Evolutionary conservation across 371 early-diverging fungal genomes (phyloP), one percentile per base, ranked within the genome.

Genomic region (Entomophthora muscae): DNA sequence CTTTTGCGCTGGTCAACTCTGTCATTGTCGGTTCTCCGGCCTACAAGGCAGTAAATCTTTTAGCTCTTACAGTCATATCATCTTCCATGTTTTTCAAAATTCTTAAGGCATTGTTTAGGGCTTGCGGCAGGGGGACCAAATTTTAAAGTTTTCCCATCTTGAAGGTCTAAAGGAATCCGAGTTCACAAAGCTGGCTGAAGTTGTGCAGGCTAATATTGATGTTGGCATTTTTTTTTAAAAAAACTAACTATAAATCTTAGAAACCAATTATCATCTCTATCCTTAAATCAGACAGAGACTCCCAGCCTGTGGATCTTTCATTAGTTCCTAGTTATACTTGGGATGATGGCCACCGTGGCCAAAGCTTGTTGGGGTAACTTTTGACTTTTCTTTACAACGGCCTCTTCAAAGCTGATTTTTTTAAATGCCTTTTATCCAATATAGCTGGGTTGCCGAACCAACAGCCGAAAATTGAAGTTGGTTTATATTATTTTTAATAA

Each of bases 1-100:
- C 56, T 12, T 55, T 55, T 55, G 56, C 56, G 22, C 24, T 12
- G 22, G 56, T 55, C 17, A 55, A 55, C 28, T 24, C 22, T 12
- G 56, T 55, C 24, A 26, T 22, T 55, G 56, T 55, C 26, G 28
- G 28, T 26, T 24, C 24, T 27, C 56, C 56, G n/a, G 56, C 24
- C 12, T 55, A 55, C 28, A 55, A 55, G n/a, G 56, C 56, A 55
- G 56, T 55, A 55, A 55, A 12, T 55, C 10, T 55, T 42, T 42
- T 42, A 10, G 42, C 5, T 42, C n/a, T n/a, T n/a, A n/a, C n/a
- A n/a, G n/a, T n/a, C n/a, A n/a, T n/a, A n/a, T n/a, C n/a, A n/a
- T n/a, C n/a, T n/a, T n/a, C n/a, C 17, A 42, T 42, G 5, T 17
- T 42, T 17, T 42, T 10, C 42, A 42, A 42, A 42, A 42, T 10